Conservation (phyloP, 257 asterid genomes). For the Nicotiana obtusifolia region DNA sequence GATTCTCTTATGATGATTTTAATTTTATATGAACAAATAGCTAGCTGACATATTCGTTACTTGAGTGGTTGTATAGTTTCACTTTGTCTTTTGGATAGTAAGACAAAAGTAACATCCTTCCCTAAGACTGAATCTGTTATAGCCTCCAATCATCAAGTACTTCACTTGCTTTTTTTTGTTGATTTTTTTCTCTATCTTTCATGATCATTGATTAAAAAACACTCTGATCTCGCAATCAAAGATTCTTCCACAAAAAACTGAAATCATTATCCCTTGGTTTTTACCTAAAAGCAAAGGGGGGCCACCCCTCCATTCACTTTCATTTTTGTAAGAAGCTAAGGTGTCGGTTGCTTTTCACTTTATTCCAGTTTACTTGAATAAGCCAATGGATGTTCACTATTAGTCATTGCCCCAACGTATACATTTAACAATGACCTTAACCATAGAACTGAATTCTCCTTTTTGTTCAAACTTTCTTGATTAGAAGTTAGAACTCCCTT, state of each 20-base stretch:
- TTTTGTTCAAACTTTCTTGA: not conserved
- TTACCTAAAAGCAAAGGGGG: not conserved
- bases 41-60: constrained; percentile 71
- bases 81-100: constrained; percentile 55
- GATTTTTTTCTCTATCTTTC: constrained; percentile 6
- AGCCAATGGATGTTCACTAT: constrained; percentile 19
- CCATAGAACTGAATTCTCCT: not conserved
- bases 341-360: constrained; percentile 86
- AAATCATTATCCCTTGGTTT: constrained; percentile 17
- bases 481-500: not conserved
- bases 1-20: not conserved
- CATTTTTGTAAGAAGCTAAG: constrained; percentile 40
- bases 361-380: constrained; percentile 51
- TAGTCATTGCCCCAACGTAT: not conserved
- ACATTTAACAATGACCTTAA: not conserved
- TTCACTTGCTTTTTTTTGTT: constrained; percentile 3
- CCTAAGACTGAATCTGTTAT: constrained; percentile 43
- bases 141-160: constrained; percentile 27
- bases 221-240: constrained; percentile 28
- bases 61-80: constrained; percentile 35
- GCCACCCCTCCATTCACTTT: constrained; percentile 35
- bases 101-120: constrained; percentile 74
- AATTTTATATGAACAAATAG: not conserved
- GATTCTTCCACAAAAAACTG: constrained; percentile 36
- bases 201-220: constrained; percentile 14